Conservation (phyloP, 2,329 filamentous ascomycete species). For the Paracorniculantispora psalliotae region DNA sequence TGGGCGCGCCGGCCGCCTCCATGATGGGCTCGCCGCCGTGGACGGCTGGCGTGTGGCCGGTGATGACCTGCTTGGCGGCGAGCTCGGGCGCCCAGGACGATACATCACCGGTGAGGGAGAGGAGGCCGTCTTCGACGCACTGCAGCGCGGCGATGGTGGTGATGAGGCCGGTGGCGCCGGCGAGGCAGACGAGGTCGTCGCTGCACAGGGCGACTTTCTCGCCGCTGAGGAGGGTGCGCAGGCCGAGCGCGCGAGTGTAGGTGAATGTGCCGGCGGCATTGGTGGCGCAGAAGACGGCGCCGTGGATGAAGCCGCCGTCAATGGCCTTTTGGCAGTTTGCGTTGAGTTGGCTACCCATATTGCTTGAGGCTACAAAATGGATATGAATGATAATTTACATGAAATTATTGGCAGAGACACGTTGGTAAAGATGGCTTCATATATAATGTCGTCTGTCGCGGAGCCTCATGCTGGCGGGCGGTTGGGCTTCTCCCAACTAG, state of each 20-base stretch:
- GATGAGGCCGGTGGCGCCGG: constrained; percentile 40
- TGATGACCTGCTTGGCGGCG: constrained; percentile 41
- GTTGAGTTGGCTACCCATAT: not conserved
- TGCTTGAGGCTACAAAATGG: too few species aligned
- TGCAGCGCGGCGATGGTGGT: constrained; percentile 50
- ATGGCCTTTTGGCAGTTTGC: not conserved
- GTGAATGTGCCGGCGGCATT: not conserved
- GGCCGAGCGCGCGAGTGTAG: constrained; percentile 25
- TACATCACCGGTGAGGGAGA: constrained; percentile 43
- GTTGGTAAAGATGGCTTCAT: too few species aligned
- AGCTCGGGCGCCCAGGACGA: constrained; percentile 43
- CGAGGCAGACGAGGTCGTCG: constrained; percentile 33
- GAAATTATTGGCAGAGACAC: too few species aligned
- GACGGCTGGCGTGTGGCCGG: constrained; percentile 37
- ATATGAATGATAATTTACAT: too few species aligned
- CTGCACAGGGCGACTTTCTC: constrained; percentile 33
- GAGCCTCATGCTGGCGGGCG: too few species aligned
- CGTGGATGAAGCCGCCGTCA: not conserved
- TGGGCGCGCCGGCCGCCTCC: constrained; percentile 27
- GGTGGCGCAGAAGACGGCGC: not conserved
- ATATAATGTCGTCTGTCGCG: too few species aligned
- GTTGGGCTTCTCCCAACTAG: too few species aligned
- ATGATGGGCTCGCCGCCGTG: constrained; percentile 24
- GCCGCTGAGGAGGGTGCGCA: constrained; percentile 35
- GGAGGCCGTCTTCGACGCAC: constrained; percentile 46